Percentiles rank a stretch among this genome's conserved stretches.
These are phyloP conservation scores for Tephrocybe sp. DNA, from an alignment of 768 basidiomycete species.

Conservation along the genomic window DNA sequence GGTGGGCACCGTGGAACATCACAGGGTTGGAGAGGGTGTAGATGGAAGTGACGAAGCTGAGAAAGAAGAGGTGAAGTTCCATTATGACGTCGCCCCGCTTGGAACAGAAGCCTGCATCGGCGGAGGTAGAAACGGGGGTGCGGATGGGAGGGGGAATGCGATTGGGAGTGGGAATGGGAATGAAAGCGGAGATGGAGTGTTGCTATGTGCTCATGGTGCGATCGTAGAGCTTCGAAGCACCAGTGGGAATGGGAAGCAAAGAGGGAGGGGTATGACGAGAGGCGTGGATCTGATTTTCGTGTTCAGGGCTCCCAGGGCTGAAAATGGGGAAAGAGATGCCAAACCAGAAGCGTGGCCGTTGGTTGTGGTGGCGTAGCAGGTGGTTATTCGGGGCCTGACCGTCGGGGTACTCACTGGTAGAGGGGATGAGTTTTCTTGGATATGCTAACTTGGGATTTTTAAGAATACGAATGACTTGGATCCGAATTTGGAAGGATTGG, in stretches of 20 bases:
- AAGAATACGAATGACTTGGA: no score
- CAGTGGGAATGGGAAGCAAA: not conserved
- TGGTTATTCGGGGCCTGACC: not conserved
- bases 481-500: no score
- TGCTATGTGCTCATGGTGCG: no score
- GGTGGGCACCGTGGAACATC: no score
- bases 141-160: constrained; percentile 6
- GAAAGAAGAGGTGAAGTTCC: no score
- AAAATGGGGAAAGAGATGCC: not conserved
- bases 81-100: constrained; percentile 22
- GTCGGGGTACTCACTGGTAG: not conserved
- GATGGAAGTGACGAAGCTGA: not conserved
- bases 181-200: not conserved
- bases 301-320: constrained; percentile 5
- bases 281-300: constrained; percentile 29
- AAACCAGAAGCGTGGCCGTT: constrained; percentile 21
- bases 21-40: no score
- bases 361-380: constrained; percentile 27
- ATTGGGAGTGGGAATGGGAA: not conserved
- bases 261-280: constrained; percentile 3
- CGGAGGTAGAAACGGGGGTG: constrained; percentile 22
- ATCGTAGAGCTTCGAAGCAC: no score
- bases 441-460: no score
- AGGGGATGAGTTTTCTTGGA: constrained; percentile 9
- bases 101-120: constrained; percentile 1